Conservation (phyloP, 1,284 basidiomycete genomes). For the Ustilago xerochloae region DNA sequence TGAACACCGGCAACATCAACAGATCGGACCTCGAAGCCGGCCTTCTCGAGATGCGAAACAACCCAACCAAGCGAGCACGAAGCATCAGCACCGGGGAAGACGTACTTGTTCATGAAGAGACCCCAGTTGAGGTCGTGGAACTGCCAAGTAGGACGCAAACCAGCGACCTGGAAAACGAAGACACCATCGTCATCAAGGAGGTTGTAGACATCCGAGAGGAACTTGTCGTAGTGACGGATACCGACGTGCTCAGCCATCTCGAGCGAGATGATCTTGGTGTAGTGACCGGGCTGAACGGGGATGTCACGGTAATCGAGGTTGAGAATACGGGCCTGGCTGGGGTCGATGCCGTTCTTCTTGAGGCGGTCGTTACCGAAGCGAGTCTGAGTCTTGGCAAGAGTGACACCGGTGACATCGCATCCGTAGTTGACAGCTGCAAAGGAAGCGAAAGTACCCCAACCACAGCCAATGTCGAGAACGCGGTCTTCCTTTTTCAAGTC, state of each 20-base stretch:
- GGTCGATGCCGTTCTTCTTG: slow-evolving; percentile 78
- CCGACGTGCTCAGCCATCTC: slow-evolving; percentile 98
- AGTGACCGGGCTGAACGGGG: slow-evolving; percentile 80
- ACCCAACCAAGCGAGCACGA: slow-evolving; percentile 93
- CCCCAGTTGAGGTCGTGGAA: slow-evolving; percentile 96
- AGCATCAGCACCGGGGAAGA: slow-evolving; percentile 95
- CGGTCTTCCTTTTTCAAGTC: slow-evolving; percentile 83
- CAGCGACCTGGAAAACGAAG: slow-evolving; percentile 95
- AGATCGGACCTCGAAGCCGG: slow-evolving; percentile 96
- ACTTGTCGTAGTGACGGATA: slow-evolving; percentile 88
- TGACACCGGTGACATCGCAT: slow-evolving; percentile 94
- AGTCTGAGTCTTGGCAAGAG: slow-evolving; percentile 88
- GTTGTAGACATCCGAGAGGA: slow-evolving; percentile 91
- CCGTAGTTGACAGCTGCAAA: slow-evolving; percentile 97
- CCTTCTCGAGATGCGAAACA: slow-evolving; percentile 80
- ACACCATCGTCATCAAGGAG: slow-evolving; percentile 93
- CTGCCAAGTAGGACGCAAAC: slow-evolving; percentile 92
- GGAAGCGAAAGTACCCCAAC: slow-evolving; percentile 94
- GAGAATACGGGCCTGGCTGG: slow-evolving; percentile 86
- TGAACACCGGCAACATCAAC: slow-evolving; percentile 83
- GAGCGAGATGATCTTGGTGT: slow-evolving; percentile 93
- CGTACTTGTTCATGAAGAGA: slow-evolving; percentile 69
- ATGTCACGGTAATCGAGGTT: slow-evolving; percentile 96
- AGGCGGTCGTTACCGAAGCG: slow-evolving; percentile 92
- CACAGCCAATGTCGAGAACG: slow-evolving; percentile 93